Evolutionary conservation across 2,329 filamentous ascomycete genomes (phyloP), one percentile per base, ranked within the genome.

Genomic region (Fusarium chaquense): DNA sequence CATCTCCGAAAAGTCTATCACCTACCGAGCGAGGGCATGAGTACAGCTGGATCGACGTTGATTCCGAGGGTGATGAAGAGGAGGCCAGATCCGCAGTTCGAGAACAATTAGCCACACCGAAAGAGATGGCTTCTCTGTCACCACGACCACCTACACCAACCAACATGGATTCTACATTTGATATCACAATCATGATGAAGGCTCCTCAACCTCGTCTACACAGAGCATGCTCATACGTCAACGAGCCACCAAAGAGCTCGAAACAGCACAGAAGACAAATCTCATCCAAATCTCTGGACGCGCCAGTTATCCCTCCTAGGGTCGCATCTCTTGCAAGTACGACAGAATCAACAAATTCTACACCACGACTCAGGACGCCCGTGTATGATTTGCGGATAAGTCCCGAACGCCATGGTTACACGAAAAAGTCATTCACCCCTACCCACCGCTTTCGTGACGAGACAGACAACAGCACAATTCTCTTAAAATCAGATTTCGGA

Each of bases 41-140:
- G 22, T 71, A 76, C 45, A 81, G 79, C 51, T 82, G 81, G 81
- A 78, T 81, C 9, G 79, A 81, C 20, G 65, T 70, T 16, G 79
- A 81, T 35, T 80, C 79, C 3, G 79, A 81, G 43, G 69, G 73
- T 3, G 78, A 73, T 6, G 50, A 52, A 3, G 51, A 52, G 12
- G 69, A 74, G 9, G 75, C 67, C n/a, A 59, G 71, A 6, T 44
- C 45, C 13, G 67, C 71, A 4, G 47, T 41, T 20, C 62, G 56
- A n/a, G 62, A 69, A 8, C 60, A 65, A 15, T 43, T 51, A 33
- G 36, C 24, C 35, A 67, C 13, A 7, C 54, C 22, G 38, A 61
- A 72, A 22, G 67, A 58, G 36, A 52, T 72, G 10, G 53, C 43
- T 33, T 50, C 70, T 22, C 65, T 78, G 15, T 77, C 77, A 13